Base-by-base conservation (phyloP, 805 yeast species). In the Komagataella pastoris region DNA sequence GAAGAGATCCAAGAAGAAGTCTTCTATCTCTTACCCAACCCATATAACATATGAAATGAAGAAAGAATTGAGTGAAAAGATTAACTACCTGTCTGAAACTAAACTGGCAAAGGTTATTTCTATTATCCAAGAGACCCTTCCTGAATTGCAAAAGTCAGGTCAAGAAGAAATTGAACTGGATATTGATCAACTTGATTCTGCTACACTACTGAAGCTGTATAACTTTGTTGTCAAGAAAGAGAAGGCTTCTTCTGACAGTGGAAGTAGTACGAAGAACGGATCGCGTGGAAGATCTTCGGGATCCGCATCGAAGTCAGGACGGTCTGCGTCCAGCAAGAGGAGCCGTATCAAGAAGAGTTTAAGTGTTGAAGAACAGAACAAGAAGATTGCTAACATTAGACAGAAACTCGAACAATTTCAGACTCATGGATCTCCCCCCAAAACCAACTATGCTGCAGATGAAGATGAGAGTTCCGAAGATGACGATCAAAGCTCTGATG, bases 121-220 rank as follows among this genome's bases (percentile, higher is more conserved):
- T 50, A 88, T 93, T 55, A 88, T 93, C 57, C 85, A 85, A 61
- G 93, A 86, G 65, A 75, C 82, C 50, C 73, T 83, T 76, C 81
- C 82, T 3, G 85, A 79, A 54, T 73, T 77, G 58, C 75, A 65
- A 59, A 72, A 61, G 58, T 67, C 63, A 59, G 77, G 74, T 54
- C 81, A 77, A 59, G 91, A 88, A 59, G 98, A 91, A 53, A 93
- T 93, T 55, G 99, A 93, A 72, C 76, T 93, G 54, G 99, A 93
- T 67, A 85, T 93, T 82, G 97, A 93, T 64, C 85, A 85, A 67
- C 75, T 93, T 58, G 96, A 88, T 60, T 88, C 88, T 57, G 71
- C 79, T 46, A 90, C 97, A 1, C 76, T 91, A 51, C 69, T 87
- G 64, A 86, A 87, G 61, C 72, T 93, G 56, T 91, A 89, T 74